phyloP scores from a whole-genome alignment of 768 basidiomycete genomes.

The Agrocybe praecox region DNA sequence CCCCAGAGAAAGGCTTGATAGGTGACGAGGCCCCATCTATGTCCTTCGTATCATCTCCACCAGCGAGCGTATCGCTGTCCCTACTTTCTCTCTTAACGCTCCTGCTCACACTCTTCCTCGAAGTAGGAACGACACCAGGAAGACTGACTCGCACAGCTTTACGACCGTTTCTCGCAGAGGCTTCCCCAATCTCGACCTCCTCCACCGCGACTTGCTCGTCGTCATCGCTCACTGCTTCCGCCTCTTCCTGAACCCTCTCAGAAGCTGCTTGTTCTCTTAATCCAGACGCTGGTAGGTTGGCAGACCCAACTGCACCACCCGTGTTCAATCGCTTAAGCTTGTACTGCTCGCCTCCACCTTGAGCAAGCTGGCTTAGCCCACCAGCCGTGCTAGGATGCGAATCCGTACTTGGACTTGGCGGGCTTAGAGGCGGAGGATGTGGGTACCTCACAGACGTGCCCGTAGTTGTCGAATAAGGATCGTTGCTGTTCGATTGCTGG shows the following conservation, averaged over 20 bases:
- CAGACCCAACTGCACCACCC: not conserved
- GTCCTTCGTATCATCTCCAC: not conserved
- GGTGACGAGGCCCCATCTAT: not conserved
- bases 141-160: constrained; percentile 11
- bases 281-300: not conserved
- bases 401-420: constrained; percentile 21
- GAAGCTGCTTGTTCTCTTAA: constrained; percentile 1
- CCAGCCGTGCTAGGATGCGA: constrained; percentile 21
- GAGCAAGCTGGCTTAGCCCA: not conserved
- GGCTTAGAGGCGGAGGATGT: constrained; percentile 11
- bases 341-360: constrained; percentile 5
- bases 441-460: not conserved
- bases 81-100: not conserved
- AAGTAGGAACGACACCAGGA: not conserved
- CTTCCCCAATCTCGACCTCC: not conserved
- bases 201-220: constrained; percentile 3
- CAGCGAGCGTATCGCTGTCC: not conserved
- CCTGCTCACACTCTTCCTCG: not conserved
- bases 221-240: constrained; percentile 8
- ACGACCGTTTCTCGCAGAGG: constrained; percentile 1
- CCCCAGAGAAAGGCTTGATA: not conserved
- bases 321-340: constrained; percentile 14
- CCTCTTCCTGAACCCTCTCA: not conserved
- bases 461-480: not conserved
- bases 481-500: no score